These are phyloP conservation scores for Saccharomyces cerevisiae DNA, from an alignment of 805 yeast species.

Conservation along the genomic window DNA sequence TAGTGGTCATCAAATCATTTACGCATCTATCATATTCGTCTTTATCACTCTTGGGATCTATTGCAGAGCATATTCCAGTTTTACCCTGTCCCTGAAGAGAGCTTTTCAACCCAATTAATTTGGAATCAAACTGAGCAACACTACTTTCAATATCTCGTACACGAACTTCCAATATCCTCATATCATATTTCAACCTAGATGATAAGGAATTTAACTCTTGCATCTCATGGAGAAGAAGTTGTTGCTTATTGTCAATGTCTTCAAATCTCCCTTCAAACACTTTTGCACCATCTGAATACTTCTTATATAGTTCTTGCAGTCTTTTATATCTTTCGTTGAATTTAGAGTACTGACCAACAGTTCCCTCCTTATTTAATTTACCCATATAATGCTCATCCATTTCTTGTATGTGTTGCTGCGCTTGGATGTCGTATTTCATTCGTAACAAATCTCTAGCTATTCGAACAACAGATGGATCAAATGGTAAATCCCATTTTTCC, in stretches of 20 bases:
- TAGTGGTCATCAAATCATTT: constrained; percentile 7
- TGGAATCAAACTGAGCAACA: constrained; percentile 36
- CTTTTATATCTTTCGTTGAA: constrained; percentile 2
- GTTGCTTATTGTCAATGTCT: constrained; percentile 22
- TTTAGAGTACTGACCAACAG: not conserved
- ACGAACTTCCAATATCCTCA: constrained; percentile 48
- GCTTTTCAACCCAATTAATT: constrained; percentile 13
- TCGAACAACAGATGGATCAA: constrained; percentile 25
- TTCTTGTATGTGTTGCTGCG: constrained; percentile 7
- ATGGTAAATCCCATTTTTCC: constrained; percentile 26
- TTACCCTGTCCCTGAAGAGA: constrained; percentile 12
- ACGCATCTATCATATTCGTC: constrained; percentile 10
- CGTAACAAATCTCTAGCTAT: constrained; percentile 25
- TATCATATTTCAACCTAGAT: constrained; percentile 58
- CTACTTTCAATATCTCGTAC: constrained; percentile 62
- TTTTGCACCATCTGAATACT: constrained; percentile 12
- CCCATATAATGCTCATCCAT: not conserved
- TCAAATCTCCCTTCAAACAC: constrained; percentile 16
- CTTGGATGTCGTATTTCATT: constrained; percentile 8
- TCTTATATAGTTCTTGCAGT: constrained; percentile 12
- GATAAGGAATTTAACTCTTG: constrained; percentile 49
- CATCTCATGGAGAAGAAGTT: constrained; percentile 34
- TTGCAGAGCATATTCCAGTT: constrained; percentile 4
- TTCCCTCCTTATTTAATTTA: not conserved
- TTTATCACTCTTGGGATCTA: constrained; percentile 10